Conservation (phyloP, 2,329 filamentous ascomycete genomes). For the Fusarium sp. region DNA sequence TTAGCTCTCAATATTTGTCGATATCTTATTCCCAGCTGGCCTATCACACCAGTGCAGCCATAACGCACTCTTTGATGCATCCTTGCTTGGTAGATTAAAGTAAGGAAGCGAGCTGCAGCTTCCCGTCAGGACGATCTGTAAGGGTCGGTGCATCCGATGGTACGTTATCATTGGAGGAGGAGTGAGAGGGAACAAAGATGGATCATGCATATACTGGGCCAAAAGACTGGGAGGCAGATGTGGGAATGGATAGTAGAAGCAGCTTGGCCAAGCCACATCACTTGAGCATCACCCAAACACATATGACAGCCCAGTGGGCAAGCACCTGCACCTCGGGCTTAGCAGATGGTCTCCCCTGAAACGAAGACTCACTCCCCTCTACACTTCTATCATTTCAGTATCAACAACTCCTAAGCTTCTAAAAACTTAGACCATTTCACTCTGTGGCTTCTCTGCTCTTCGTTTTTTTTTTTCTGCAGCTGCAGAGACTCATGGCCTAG, state of each 20-base stretch:
- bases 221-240: background rate
- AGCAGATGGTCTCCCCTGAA: background rate
- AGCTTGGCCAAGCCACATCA: background rate
- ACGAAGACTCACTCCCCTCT: background rate
- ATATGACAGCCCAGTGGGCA: background rate
- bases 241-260: background rate
- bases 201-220: background rate
- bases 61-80: background rate
- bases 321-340: background rate
- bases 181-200: background rate
- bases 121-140: background rate
- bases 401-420: background rate
- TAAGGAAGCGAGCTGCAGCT: background rate
- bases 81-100: background rate
- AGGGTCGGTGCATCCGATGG: background rate
- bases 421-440: background rate
- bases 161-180: background rate
- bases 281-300: background rate
- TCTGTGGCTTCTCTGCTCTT: background rate
- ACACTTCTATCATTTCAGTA: background rate
- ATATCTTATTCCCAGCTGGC: background rate
- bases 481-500: background rate
- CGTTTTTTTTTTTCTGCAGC: background rate
- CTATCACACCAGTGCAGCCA: no score
- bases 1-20: background rate